A percentile compares a stretch with the other conserved stretches of the same genome.
These are phyloP conservation scores for Dendrostoma leiphaemia DNA, from an alignment of 2,329 filamentous ascomycete genomes.

Conservation along the genomic window DNA sequence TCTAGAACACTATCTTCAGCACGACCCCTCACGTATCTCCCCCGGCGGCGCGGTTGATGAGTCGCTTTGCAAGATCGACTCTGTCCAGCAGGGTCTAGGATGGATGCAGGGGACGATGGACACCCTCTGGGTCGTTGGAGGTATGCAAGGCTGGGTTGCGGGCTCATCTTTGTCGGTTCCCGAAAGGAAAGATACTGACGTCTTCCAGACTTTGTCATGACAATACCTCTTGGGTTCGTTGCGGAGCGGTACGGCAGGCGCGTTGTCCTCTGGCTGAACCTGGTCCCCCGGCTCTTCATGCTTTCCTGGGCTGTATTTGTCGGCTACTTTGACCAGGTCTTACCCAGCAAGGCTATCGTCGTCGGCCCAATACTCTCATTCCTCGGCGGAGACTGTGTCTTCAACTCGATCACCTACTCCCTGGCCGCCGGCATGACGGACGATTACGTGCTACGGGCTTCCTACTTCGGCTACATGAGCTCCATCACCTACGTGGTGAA, in stretches of 20 bases:
- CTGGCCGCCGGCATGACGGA: slow-evolving; percentile 43
- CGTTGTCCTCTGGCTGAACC: slow-evolving; percentile 40
- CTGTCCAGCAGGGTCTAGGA: slow-evolving; percentile 49
- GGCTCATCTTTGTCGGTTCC: too few species aligned
- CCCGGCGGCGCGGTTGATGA: slow-evolving; percentile 44
- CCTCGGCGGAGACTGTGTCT: slow-evolving; percentile 49
- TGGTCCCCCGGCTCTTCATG: slow-evolving; percentile 40
- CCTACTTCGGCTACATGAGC: slow-evolving; percentile 50
- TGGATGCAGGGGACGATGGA: slow-evolving; percentile 52
- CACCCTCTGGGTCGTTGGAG: slow-evolving; percentile 47
- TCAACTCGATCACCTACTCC: slow-evolving; percentile 48
- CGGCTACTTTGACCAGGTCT: slow-evolving; percentile 33
- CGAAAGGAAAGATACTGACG: too few species aligned
- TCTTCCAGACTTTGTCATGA: slow-evolving; percentile 44
- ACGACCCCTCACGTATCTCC: slow-evolving; percentile 35
- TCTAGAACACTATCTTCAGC: slow-evolving; percentile 43
- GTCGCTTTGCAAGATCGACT: slow-evolving; percentile 51
- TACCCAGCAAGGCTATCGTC: slow-evolving; percentile 39
- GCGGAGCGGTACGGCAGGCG: slow-evolving; percentile 42
- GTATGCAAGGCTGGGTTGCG: slow-evolving; percentile 25
- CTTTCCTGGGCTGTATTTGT: slow-evolving; percentile 38
- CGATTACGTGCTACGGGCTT: slow-evolving; percentile 40
- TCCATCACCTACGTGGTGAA: slow-evolving; percentile 46
- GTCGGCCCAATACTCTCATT: slow-evolving; percentile 41
- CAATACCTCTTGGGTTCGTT: slow-evolving; percentile 45